Conservation (phyloP, 2,329 filamentous ascomycete genomes). For the Ilyonectria robusta region DNA sequence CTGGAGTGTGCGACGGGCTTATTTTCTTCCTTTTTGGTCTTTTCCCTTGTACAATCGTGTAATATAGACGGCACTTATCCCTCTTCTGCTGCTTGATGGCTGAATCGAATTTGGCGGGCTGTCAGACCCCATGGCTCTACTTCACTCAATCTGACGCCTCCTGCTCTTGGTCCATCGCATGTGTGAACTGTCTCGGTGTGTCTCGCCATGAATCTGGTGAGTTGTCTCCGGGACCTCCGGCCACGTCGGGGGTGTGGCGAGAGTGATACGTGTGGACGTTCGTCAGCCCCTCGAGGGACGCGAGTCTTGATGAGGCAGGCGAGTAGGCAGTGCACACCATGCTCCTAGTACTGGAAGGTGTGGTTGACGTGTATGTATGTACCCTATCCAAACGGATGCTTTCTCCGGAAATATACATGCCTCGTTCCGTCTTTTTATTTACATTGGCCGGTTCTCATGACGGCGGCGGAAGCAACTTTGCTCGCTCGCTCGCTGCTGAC, state of each 20-base stretch:
- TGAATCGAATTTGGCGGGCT: constrained; percentile 20
- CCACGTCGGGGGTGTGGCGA: constrained; percentile 2
- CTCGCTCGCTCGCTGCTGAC: constrained; percentile 16
- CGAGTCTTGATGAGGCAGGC: neutral
- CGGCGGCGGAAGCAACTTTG: constrained; percentile 24
- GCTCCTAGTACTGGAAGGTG: neutral
- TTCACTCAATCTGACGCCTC: neutral
- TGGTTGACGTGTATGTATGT: constrained; percentile 25
- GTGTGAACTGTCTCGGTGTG: too few relatives aligned
- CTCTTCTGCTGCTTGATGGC: constrained; percentile 25
- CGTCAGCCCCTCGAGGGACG: neutral
- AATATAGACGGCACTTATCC: constrained; percentile 38
- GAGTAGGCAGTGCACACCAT: constrained; percentile 10
- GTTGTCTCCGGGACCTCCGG: neutral
- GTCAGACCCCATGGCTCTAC: constrained; percentile 11
- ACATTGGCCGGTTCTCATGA: constrained; percentile 18
- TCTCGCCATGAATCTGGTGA: neutral
- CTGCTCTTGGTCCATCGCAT: neutral
- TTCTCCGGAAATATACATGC: constrained; percentile 32
- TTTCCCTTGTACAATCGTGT: constrained; percentile 39
- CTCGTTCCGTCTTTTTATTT: constrained; percentile 26
- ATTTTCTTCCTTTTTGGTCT: constrained; percentile 9
- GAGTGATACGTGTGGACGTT: neutral
- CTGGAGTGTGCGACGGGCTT: constrained; percentile 8
- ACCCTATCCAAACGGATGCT: constrained; percentile 34